Percentiles rank a stretch among this genome's conserved stretches.
Conservation (phyloP, 140 eudicot genomes). For the Erigeron philadelphicus region DNA sequence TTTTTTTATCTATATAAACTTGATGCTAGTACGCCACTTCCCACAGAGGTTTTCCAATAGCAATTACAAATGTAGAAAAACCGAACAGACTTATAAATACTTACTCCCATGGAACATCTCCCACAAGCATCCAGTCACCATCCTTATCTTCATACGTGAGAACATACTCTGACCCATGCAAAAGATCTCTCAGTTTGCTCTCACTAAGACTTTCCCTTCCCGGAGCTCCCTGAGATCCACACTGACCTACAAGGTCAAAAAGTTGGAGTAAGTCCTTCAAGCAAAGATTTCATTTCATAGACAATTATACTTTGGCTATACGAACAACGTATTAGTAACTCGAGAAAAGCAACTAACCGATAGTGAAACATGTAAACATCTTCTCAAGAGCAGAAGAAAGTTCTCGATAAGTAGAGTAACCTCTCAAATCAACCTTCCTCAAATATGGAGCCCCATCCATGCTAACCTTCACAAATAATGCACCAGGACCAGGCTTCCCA, state of each 20-base stretch:
- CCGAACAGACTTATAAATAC: slow-evolving; percentile 4
- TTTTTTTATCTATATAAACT: background rate
- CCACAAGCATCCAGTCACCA: slow-evolving; percentile 97
- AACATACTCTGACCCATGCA: slow-evolving; percentile 81
- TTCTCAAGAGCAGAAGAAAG: slow-evolving; percentile 85
- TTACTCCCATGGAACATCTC: slow-evolving; percentile 97
- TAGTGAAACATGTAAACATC: slow-evolving; percentile 78
- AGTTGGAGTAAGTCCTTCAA: background rate
- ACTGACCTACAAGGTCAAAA: slow-evolving; percentile 47
- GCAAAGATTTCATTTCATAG: background rate
- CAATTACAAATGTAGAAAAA: slow-evolving; percentile 5
- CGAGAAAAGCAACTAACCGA: slow-evolving; percentile 40
- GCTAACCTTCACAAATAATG: slow-evolving; percentile 78
- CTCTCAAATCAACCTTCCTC: slow-evolving; percentile 72
- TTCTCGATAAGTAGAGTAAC: slow-evolving; percentile 52
- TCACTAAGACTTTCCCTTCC: slow-evolving; percentile 63
- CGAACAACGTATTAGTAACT: background rate
- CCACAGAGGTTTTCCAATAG: background rate
- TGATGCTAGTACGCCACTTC: background rate
- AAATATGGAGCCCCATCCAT: slow-evolving; percentile 65
- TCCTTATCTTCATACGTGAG: slow-evolving; percentile 88
- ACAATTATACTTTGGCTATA: background rate
- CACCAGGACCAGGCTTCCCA: slow-evolving; percentile 43
- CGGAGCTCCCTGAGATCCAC: slow-evolving; percentile 56
- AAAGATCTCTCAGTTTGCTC: slow-evolving; percentile 66